Percentiles rank a stretch among this genome's conserved stretches.
These are phyloP conservation scores for Penicillium sp. DNA, from an alignment of 2,329 filamentous ascomycete species.

Conservation along the genomic window DNA sequence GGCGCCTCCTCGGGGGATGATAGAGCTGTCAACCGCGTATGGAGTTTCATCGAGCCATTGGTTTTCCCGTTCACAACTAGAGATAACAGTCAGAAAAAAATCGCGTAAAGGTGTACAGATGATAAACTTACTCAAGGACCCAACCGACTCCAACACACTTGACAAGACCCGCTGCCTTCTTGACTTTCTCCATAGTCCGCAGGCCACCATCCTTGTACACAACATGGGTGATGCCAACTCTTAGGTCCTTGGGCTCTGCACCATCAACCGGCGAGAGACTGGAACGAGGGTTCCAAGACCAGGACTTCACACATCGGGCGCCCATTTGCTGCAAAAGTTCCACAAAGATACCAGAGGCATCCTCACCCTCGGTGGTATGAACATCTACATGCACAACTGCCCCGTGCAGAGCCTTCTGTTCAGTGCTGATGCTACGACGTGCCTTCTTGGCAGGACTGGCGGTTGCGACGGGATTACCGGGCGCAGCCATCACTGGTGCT, in stretches of 20 bases:
- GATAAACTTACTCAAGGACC: conserved; percentile 73
- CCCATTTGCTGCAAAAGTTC: conserved; percentile 79
- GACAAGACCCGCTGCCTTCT: conserved; percentile 68
- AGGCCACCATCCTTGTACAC: conserved; percentile 85
- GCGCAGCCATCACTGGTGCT: conserved; percentile 6
- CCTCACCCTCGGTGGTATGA: conserved; percentile 74
- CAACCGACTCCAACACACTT: conserved; percentile 84
- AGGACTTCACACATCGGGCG: conserved; percentile 71
- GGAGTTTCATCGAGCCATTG: conserved; percentile 71
- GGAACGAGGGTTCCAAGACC: conserved; percentile 68
- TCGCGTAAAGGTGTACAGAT: background rate
- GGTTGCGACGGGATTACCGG: conserved; percentile 16
- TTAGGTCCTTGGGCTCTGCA: conserved; percentile 41
- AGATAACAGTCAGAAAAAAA: conserved; percentile 12
- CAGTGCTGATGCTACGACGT: conserved; percentile 22
- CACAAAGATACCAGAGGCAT: conserved; percentile 77
- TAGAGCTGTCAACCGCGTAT: conserved; percentile 66
- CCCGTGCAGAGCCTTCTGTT: conserved; percentile 57
- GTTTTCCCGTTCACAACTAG: conserved; percentile 71
- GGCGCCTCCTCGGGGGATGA: conserved; percentile 66
- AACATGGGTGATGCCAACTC: conserved; percentile 79
- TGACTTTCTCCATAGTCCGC: conserved; percentile 76
- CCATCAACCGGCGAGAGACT: conserved; percentile 38
- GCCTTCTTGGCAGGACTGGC: conserved; percentile 31
- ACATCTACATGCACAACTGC: conserved; percentile 82